These are phyloP conservation scores for Polytrichum commune DNA, from an alignment of 225 moss, liverwort and hornwort genomes.

Conservation along the genomic window DNA sequence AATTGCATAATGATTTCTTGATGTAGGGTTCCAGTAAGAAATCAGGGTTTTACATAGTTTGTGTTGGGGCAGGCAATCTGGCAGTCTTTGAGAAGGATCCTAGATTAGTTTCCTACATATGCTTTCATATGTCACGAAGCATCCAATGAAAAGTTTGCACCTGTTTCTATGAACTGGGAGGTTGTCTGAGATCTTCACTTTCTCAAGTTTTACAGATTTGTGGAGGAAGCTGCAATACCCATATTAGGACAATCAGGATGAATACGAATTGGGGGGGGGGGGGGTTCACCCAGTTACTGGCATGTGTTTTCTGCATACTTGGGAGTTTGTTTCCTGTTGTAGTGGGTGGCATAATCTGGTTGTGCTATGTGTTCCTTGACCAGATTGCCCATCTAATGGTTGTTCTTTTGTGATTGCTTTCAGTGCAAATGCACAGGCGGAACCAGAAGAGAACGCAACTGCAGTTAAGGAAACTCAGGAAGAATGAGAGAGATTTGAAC, in stretches of 20 bases:
- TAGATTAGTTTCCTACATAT: no score
- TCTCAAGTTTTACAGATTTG: neutral
- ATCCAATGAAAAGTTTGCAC: no score
- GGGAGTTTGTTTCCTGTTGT: neutral
- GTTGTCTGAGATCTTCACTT: no score
- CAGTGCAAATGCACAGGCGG: neutral
- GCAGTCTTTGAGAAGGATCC: no score
- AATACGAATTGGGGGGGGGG: neutral
- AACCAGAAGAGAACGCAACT: constrained; percentile 9
- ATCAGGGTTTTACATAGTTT: no score
- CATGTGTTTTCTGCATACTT: no score
- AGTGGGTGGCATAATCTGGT: neutral
- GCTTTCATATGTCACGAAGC: no score
- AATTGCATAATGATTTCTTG: no score
- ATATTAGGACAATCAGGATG: neutral
- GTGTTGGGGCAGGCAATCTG: no score
- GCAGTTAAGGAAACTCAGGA: constrained; percentile 5
- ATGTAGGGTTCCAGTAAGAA: no score
- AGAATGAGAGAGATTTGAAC: constrained; percentile 7
- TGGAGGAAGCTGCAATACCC: neutral
- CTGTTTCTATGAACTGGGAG: no score
- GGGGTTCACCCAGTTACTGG: no score
- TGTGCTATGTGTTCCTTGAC: neutral
- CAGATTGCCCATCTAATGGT: neutral
- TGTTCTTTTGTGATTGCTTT: constrained; percentile 1